These are phyloP conservation scores for Suhomyces terraborum DNA, from an alignment of 1,139 yeast species.

Conservation along the genomic window DNA sequence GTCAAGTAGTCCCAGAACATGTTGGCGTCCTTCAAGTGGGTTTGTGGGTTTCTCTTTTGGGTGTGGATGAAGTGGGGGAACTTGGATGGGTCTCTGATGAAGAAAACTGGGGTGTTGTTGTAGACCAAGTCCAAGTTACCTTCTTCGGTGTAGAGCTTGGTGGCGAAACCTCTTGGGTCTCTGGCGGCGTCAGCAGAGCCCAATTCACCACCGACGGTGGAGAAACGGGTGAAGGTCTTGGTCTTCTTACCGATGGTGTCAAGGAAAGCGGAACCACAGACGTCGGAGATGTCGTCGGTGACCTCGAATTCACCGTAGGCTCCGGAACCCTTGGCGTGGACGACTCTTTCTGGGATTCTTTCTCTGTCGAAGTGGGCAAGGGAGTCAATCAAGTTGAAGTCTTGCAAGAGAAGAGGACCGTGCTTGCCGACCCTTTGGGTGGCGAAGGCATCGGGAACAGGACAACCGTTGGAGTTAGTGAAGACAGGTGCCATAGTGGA, in stretches of 20 bases:
- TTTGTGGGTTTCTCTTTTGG: constrained; percentile 74
- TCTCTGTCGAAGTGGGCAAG: constrained; percentile 86
- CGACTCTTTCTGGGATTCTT: constrained; percentile 87
- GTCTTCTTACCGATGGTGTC: constrained; percentile 77
- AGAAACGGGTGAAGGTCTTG: constrained; percentile 71
- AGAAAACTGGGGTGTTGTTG: constrained; percentile 88
- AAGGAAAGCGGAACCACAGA: constrained; percentile 70
- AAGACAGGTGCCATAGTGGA: constrained; percentile 40
- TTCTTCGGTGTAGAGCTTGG: constrained; percentile 83
- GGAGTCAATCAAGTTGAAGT: constrained; percentile 73
- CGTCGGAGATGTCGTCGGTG: constrained; percentile 78
- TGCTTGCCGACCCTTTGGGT: constrained; percentile 72
- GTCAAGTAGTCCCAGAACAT: constrained; percentile 77
- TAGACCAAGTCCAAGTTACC: constrained; percentile 88
- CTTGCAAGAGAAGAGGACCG: constrained; percentile 79
- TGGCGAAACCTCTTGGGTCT: constrained; percentile 88
- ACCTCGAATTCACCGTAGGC: constrained; percentile 80
- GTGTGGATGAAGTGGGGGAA: constrained; percentile 90
- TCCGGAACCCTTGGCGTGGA: constrained; percentile 89
- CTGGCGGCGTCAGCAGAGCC: constrained; percentile 87
- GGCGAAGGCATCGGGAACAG: constrained; percentile 67
- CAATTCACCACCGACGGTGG: constrained; percentile 86
- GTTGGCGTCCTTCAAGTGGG: constrained; percentile 76
- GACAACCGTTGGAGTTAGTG: constrained; percentile 76
- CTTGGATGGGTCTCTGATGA: constrained; percentile 82